These are phyloP conservation scores for Kurtzmaniella quercitrusa DNA, from an alignment of 1,139 yeast species.

Conservation along the genomic window DNA sequence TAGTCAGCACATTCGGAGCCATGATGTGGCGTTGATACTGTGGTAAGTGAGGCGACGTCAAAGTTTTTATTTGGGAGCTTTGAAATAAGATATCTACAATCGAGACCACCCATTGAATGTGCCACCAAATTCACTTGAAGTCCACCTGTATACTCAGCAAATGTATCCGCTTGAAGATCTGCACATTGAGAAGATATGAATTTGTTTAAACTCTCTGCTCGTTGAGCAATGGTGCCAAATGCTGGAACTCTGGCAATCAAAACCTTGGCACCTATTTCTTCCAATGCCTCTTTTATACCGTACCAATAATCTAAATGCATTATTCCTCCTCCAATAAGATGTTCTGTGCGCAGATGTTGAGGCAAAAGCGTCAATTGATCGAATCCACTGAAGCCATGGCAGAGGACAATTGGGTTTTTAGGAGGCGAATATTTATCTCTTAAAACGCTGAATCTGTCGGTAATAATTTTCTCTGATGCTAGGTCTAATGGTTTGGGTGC, in stretches of 20 bases:
- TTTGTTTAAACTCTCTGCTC: slow-evolving; percentile 58
- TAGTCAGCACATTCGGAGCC: slow-evolving; percentile 86
- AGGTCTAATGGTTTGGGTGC: slow-evolving; percentile 1
- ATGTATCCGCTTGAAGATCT: slow-evolving; percentile 13
- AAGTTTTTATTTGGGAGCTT: slow-evolving; percentile 44
- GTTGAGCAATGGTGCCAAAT: slow-evolving; percentile 66
- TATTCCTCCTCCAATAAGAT: slow-evolving; percentile 21
- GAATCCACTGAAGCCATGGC: slow-evolving; percentile 85
- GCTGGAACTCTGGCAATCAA: slow-evolving; percentile 79
- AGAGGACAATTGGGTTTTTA: slow-evolving; percentile 64
- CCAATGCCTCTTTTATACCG: slow-evolving; percentile 66
- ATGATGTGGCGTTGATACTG: slow-evolving; percentile 83
- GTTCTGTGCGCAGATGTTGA: slow-evolving; percentile 15
- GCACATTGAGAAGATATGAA: slow-evolving; percentile 46
- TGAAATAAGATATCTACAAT: slow-evolving; percentile 71
- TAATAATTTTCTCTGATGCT: slow-evolving; percentile 8
- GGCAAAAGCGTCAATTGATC: slow-evolving; percentile 57
- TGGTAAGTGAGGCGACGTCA: slow-evolving; percentile 67
- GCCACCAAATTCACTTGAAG: slow-evolving; percentile 68
- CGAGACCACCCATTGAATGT: slow-evolving; percentile 96
- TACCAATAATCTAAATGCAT: slow-evolving; percentile 70
- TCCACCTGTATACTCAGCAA: background rate
- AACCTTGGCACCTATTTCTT: slow-evolving; percentile 61
- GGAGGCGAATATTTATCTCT: slow-evolving; percentile 31
- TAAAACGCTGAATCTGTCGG: slow-evolving; percentile 11